phyloP scores from a whole-genome alignment of 352 stramenopile genomes.

The Globisporangium irregulare region DNA sequence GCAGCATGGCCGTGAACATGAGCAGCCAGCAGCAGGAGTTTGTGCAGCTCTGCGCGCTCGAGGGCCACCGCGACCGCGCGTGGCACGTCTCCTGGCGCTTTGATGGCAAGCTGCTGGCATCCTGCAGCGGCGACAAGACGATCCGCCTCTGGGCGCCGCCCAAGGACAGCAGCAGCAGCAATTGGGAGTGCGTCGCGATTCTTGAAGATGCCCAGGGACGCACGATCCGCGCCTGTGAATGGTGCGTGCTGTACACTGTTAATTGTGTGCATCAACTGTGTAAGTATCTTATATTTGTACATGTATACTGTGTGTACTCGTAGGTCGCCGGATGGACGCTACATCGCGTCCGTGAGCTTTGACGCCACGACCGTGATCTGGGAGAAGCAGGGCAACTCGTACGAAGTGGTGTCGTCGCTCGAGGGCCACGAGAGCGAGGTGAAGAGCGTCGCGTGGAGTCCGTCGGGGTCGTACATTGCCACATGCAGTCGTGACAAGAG shows the following conservation, averaged over 20 bases:
- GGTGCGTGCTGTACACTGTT: constrained; percentile 38
- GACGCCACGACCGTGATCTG: constrained; percentile 95
- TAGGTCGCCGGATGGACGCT: constrained; percentile 73
- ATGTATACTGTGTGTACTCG: background rate
- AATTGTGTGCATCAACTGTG: background rate
- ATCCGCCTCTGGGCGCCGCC: constrained; percentile 78
- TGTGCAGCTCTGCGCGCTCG: constrained; percentile 55
- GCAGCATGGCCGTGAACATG: background rate
- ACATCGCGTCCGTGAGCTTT: constrained; percentile 95
- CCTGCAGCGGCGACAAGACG: constrained; percentile 89
- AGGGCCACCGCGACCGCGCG: constrained; percentile 86
- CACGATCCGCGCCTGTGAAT: constrained; percentile 94
- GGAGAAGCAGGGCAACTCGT: constrained; percentile 85
- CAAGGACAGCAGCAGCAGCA: constrained; percentile 12
- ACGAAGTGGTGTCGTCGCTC: constrained; percentile 94
- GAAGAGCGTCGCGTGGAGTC: constrained; percentile 96
- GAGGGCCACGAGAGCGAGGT: constrained; percentile 99
- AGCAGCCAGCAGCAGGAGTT: constrained; percentile 22
- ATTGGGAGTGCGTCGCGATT: constrained; percentile 90
- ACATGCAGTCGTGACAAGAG: constrained; percentile 98
- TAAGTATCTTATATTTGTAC: background rate
- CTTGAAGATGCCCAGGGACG: constrained; percentile 93
- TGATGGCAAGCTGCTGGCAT: constrained; percentile 84
- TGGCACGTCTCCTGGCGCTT: constrained; percentile 92
- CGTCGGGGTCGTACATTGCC: constrained; percentile 91